These are phyloP conservation scores for Paraleonurus japonicus DNA, from an alignment of 257 asterid genomes.

Conservation along the genomic window DNA sequence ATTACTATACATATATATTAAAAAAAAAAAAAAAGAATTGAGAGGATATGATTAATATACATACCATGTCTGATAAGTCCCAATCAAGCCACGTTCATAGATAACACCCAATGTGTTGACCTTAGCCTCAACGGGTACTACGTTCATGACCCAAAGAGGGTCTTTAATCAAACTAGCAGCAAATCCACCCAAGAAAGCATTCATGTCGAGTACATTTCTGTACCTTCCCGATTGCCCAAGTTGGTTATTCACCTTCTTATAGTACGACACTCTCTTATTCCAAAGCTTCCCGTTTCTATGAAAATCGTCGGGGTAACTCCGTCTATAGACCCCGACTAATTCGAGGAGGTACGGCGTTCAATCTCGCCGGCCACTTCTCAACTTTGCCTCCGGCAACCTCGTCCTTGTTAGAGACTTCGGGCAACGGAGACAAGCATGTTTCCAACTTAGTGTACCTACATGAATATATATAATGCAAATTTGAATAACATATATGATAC, in stretches of 20 bases:
- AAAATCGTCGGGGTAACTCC: slow-evolving; percentile 46
- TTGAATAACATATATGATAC: too few relatives aligned
- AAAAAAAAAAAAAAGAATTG: too few relatives aligned
- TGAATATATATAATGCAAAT: background rate
- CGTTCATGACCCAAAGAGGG: slow-evolving; percentile 90
- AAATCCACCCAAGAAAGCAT: slow-evolving; percentile 78
- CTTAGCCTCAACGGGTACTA: slow-evolving; percentile 69
- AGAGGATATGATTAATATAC: background rate
- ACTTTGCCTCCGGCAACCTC: slow-evolving; percentile 65
- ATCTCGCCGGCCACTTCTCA: slow-evolving; percentile 71
- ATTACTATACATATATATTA: too few relatives aligned
- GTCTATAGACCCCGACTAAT: slow-evolving; percentile 45
- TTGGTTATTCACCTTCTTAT: slow-evolving; percentile 59
- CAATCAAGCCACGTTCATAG: slow-evolving; percentile 84
- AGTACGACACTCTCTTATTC: slow-evolving; percentile 65
- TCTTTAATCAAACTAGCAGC: slow-evolving; percentile 58
- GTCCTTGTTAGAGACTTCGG: slow-evolving; percentile 47
- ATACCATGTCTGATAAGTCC: slow-evolving; percentile 88
- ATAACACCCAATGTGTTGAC: slow-evolving; percentile 65
- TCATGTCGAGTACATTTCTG: slow-evolving; percentile 77
- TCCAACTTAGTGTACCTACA: slow-evolving; percentile 65
- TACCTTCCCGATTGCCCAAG: slow-evolving; percentile 57
- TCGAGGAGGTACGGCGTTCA: slow-evolving; percentile 64
- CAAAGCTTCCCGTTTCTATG: too few relatives aligned
- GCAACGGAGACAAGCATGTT: slow-evolving; percentile 70